phyloP scores from a whole-genome alignment of 202 grass and related monocot genomes.

The Schoenoplectus triqueter region DNA sequence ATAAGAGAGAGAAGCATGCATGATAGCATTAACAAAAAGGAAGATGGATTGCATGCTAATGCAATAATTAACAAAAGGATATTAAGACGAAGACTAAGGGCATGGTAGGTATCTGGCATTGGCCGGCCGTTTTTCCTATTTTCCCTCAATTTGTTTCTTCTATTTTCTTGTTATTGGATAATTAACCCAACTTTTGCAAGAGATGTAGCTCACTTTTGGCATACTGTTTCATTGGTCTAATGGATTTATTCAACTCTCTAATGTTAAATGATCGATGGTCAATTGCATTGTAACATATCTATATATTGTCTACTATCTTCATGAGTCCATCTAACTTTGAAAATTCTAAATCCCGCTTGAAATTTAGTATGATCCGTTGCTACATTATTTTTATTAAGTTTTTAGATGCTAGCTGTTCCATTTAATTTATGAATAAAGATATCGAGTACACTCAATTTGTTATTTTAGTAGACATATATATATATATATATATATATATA shows the following conservation, averaged over 20 bases:
- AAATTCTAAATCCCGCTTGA: constrained; percentile 19
- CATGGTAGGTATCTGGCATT: constrained; percentile 65
- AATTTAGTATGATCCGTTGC: constrained; percentile 27
- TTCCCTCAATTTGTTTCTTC: constrained; percentile 47
- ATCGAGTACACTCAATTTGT: not conserved
- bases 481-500: no score
- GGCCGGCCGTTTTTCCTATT: constrained; percentile 61
- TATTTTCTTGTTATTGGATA: constrained; percentile 44
- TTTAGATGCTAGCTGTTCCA: not conserved
- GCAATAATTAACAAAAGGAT: constrained; percentile 44
- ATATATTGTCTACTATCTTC: constrained; percentile 26
- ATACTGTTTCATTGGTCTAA: constrained; percentile 36
- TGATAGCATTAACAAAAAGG: constrained; percentile 51
- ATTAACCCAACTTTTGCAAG: constrained; percentile 47
- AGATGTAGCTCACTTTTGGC: constrained; percentile 46
- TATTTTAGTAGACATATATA: constrained; percentile 31
- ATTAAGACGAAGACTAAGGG: constrained; percentile 29
- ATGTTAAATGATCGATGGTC: constrained; percentile 30
- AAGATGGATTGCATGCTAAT: constrained; percentile 50
- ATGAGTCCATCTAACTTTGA: not conserved
- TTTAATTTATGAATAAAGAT: not conserved
- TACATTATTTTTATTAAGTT: not conserved
- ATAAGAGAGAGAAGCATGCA: constrained; percentile 32
- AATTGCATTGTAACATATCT: not conserved
- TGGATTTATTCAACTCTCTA: constrained; percentile 28